phyloP scores from a whole-genome alignment of 441 rosid species.

The Gossypium lobatum region DNA sequence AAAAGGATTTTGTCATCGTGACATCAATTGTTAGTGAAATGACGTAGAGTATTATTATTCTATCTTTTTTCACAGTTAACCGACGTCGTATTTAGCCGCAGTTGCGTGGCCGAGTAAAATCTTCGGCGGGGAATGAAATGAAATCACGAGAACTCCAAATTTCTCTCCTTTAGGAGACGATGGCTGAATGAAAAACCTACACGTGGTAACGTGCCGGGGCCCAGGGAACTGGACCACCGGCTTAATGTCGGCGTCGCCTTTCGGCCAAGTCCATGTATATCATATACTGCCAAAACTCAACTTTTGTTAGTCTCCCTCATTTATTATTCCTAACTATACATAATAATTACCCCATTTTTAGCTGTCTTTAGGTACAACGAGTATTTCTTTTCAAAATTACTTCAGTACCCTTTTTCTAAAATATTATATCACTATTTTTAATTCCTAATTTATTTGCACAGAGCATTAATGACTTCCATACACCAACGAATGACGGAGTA shows the following conservation, averaged over 20 bases:
- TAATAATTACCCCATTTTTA: not conserved
- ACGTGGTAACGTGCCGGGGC: conserved; percentile 27
- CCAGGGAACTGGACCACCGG: conserved; percentile 27
- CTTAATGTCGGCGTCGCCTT: conserved; percentile 17
- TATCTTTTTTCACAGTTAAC: not conserved
- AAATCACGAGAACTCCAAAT: conserved; percentile 20
- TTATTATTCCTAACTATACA: not conserved
- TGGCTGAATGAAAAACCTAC: conserved; percentile 10
- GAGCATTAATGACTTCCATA: too few species aligned
- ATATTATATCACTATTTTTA: not conserved
- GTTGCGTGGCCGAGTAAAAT: not conserved
- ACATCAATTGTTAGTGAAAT: not conserved
- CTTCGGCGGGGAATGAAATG: not conserved
- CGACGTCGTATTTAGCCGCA: conserved; percentile 5
- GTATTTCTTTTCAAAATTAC: not conserved
- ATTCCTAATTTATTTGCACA: not conserved
- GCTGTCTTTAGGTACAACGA: not conserved
- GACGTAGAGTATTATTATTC: not conserved
- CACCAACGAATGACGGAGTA: too few species aligned
- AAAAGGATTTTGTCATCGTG: conserved; percentile 1
- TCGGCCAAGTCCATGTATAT: not conserved
- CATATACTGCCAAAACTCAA: not conserved
- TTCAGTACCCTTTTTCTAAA: too few species aligned
- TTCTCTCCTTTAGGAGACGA: not conserved
- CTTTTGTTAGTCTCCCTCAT: not conserved